A percentile compares a stretch with the other conserved stretches of the same genome.
Conservation (phyloP, 345 rosid genomes). For the Schrenkiella parvula region DNA sequence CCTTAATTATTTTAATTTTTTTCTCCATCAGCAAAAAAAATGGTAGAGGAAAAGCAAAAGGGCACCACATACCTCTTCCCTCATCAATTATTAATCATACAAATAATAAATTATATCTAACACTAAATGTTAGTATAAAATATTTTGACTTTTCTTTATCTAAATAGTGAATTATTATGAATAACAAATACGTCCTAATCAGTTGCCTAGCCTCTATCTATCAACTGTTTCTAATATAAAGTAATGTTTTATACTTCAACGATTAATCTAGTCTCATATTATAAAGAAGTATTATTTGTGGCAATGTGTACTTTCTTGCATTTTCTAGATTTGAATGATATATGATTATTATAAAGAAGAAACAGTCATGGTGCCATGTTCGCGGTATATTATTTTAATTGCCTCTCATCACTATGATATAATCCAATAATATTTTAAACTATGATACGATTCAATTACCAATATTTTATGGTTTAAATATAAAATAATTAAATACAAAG, state of each 20-base stretch:
- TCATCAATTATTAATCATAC: conserved; percentile 23
- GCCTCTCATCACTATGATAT: conserved; percentile 4
- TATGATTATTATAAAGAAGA: conserved; percentile 8
- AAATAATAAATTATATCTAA: background rate
- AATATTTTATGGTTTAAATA: background rate
- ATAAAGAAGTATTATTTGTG: background rate
- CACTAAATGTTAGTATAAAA: conserved; percentile 9
- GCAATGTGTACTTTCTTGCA: conserved; percentile 27
- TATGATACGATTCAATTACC: conserved; percentile 8
- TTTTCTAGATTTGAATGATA: conserved; percentile 28
- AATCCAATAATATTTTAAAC: conserved; percentile 12
- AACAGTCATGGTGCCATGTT: conserved; percentile 39
- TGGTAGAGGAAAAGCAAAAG: conserved; percentile 7
- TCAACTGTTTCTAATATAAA: conserved; percentile 15
- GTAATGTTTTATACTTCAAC: conserved; percentile 17
- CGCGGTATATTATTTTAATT: conserved; percentile 9
- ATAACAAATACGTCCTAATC: conserved; percentile 21
- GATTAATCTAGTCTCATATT: conserved; percentile 11
- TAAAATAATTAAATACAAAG: background rate
- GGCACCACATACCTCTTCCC: conserved; percentile 15
- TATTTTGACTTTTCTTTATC: conserved; percentile 31
- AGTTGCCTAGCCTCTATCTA: conserved; percentile 20
- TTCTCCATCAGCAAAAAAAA: background rate
- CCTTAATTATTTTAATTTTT: background rate
- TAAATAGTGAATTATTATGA: background rate